Evolutionary conservation across 805 yeast genomes (phyloP).

Genomic region (Cephaloascus fragrans): DNA sequence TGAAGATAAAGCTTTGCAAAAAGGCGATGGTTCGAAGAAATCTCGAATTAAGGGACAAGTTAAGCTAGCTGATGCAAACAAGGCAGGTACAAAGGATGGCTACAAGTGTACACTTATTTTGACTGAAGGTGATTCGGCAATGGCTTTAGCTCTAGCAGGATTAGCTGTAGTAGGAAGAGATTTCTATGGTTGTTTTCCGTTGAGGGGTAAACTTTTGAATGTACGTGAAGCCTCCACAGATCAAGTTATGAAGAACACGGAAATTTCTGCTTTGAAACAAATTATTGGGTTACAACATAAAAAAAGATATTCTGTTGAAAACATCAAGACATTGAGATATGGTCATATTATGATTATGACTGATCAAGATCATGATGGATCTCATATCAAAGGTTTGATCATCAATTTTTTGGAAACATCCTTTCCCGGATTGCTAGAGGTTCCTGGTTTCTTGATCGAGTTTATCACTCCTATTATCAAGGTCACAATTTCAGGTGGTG

Average conservation of each 20-base stretch:
- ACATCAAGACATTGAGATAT: conserved; percentile 68
- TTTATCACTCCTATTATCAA: conserved; percentile 96
- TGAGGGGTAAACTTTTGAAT: conserved; percentile 89
- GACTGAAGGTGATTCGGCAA: conserved; percentile 97
- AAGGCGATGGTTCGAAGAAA: conserved; percentile 80
- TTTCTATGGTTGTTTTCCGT: conserved; percentile 88
- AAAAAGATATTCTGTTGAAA: conserved; percentile 56
- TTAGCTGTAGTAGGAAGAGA: conserved; percentile 93
- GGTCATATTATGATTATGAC: conserved; percentile 99
- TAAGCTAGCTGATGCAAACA: conserved; percentile 90
- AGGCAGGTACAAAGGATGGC: conserved; percentile 91
- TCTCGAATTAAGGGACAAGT: conserved; percentile 81
- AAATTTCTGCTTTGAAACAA: conserved; percentile 90
- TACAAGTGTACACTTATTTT: conserved; percentile 84
- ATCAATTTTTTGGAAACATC: conserved; percentile 89
- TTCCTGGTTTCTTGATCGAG: conserved; percentile 88
- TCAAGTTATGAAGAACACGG: conserved; percentile 85
- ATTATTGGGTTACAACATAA: conserved; percentile 94
- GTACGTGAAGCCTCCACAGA: conserved; percentile 97
- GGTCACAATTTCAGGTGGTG: conserved; percentile 64
- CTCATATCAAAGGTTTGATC: conserved; percentile 92
- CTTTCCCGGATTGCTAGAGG: conserved; percentile 84
- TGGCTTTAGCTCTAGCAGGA: conserved; percentile 86
- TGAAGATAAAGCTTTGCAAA: conserved; percentile 79
- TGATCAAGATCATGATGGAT: conserved; percentile 99